Conservation (phyloP, 2,329 filamentous ascomycete genomes). For the Colletotrichum spinosum region DNA sequence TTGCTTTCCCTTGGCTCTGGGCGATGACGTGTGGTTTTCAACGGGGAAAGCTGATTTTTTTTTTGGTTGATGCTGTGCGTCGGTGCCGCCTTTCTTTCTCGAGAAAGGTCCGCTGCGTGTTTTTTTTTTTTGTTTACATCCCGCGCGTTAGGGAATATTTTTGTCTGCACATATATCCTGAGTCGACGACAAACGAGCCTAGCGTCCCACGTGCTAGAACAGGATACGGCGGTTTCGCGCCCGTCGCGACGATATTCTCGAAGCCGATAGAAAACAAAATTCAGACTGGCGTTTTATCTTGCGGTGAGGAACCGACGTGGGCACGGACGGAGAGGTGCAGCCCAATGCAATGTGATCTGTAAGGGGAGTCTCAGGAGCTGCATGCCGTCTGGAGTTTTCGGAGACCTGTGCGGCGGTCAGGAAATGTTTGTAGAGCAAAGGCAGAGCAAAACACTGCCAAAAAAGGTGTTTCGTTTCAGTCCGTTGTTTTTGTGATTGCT, state of each 20-base stretch:
- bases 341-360: constrained; percentile 28
- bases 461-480: constrained; percentile 33
- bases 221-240: background rate
- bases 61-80: constrained; percentile 1
- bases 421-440: background rate
- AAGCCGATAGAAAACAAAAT: background rate
- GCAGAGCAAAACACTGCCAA: background rate
- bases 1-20: background rate
- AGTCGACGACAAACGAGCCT: no score
- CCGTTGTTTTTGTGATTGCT: background rate
- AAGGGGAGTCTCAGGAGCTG: constrained; percentile 15
- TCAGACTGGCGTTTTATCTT: constrained; percentile 12
- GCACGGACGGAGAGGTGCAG: constrained; percentile 25
- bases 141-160: no score
- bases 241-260: constrained; percentile 12
- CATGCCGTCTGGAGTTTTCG: constrained; percentile 24
- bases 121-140: no score
- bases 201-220: no score
- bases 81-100: background rate
- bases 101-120: no score
- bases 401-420: constrained; percentile 25
- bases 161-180: no score
- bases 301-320: constrained; percentile 11
- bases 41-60: background rate
- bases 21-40: background rate